A percentile compares a stretch with the other conserved stretches of the same genome.
phyloP scores from a whole-genome alignment of 768 basidiomycete species.

The Rhizopogon rudus region DNA sequence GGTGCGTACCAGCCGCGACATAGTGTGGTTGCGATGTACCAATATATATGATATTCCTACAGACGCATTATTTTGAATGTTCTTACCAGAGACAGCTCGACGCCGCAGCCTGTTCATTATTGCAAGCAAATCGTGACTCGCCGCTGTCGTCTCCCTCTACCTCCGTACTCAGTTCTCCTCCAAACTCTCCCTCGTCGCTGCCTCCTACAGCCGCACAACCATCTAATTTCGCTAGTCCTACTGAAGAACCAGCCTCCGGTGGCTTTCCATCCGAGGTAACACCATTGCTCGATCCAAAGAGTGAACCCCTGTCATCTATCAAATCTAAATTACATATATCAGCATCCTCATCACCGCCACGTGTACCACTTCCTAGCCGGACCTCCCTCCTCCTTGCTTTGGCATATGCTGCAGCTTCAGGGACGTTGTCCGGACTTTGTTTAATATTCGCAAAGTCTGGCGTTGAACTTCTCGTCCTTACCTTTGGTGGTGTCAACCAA shows the following conservation, averaged over 20 bases:
- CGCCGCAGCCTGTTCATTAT: constrained; percentile 6
- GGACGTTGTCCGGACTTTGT: constrained; percentile 89
- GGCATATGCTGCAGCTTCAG: constrained; percentile 84
- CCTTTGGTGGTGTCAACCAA: constrained; percentile 70
- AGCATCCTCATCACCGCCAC: constrained; percentile 24
- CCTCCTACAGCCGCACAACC: constrained; percentile 26
- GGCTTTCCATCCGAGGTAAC: constrained; percentile 41
- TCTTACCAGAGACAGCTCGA: constrained; percentile 40
- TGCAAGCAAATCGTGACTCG: constrained; percentile 1
- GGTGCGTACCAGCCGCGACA: constrained; percentile 41
- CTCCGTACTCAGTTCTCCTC: constrained; percentile 28
- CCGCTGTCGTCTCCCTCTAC: constrained; percentile 7
- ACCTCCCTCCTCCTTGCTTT: constrained; percentile 67
- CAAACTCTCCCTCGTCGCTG: constrained; percentile 28
- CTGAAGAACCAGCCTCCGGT: constrained; percentile 27
- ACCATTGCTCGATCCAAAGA: constrained; percentile 45
- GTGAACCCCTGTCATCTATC: constrained; percentile 28
- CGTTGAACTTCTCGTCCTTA: constrained; percentile 81
- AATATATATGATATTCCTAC: not conserved
- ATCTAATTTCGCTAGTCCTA: constrained; percentile 31
- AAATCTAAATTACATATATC: constrained; percentile 22
- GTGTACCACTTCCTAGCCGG: constrained; percentile 25
- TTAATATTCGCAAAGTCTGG: constrained; percentile 92
- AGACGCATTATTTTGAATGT: constrained; percentile 77
- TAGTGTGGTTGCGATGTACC: not conserved